These are phyloP conservation scores for Stemphylium beticola DNA, from an alignment of 2,329 filamentous ascomycete species.

Conservation along the genomic window DNA sequence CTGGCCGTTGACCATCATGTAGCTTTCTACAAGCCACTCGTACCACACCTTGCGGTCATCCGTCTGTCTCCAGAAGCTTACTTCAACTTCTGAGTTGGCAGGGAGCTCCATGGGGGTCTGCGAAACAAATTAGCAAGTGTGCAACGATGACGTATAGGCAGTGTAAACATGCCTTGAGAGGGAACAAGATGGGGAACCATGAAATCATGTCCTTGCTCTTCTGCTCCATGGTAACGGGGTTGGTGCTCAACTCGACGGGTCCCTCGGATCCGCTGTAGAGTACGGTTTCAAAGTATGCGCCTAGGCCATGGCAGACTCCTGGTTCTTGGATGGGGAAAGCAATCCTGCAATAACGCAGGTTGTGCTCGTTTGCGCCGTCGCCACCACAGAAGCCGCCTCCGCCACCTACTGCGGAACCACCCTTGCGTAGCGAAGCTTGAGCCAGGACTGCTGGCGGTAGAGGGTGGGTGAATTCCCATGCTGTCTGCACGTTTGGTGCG, in stretches of 20 bases:
- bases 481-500: slow-evolving; percentile 67
- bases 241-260: slow-evolving; percentile 86
- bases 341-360: slow-evolving; percentile 77
- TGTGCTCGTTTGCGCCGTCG: slow-evolving; percentile 88
- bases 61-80: slow-evolving; percentile 95
- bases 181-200: slow-evolving; percentile 99
- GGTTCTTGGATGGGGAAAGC: slow-evolving; percentile 79
- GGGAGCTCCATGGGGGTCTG: slow-evolving; percentile 87
- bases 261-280: slow-evolving; percentile 69
- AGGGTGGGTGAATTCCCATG: slow-evolving; percentile 83
- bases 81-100: slow-evolving; percentile 80
- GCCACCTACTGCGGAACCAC: slow-evolving; percentile 70
- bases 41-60: slow-evolving; percentile 98
- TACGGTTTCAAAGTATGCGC: slow-evolving; percentile 96
- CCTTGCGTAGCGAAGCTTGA: slow-evolving; percentile 62
- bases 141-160: not conserved
- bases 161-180: slow-evolving; percentile 73
- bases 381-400: slow-evolving; percentile 76
- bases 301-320: slow-evolving; percentile 88
- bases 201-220: slow-evolving; percentile 99
- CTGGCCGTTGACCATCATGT: slow-evolving; percentile 66
- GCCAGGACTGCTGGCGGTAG: slow-evolving; percentile 65
- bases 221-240: slow-evolving; percentile 86
- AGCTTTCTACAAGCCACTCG: slow-evolving; percentile 94
- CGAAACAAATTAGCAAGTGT: slow-evolving; percentile 8